Percentiles rank a stretch among this genome's conserved stretches.
phyloP scores from a whole-genome alignment of 2,329 filamentous ascomycete species.

The Penicillium sclerotiorum region DNA sequence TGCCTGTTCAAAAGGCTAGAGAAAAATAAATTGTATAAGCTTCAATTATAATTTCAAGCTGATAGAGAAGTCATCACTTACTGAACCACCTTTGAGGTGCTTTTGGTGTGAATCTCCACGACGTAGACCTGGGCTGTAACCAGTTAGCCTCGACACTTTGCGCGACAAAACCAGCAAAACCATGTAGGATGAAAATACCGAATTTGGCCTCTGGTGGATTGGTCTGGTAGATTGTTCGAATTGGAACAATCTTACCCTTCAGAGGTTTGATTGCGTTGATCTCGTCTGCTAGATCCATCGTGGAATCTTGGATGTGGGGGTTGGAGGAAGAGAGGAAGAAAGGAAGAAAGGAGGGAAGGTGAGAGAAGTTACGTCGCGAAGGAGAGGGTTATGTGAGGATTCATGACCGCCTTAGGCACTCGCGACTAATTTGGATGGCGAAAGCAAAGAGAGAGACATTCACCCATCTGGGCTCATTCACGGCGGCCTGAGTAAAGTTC shows the following conservation, averaged over 20 bases:
- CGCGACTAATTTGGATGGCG: too few species aligned
- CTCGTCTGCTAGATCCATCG: constrained; percentile 27
- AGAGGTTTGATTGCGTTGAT: constrained; percentile 34
- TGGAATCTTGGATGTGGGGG: too few species aligned
- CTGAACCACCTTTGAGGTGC: constrained; percentile 49
- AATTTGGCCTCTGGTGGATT: constrained; percentile 43
- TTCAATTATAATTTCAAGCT: too few species aligned
- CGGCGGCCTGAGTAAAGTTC: constrained; percentile 12
- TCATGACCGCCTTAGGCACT: too few species aligned
- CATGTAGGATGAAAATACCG: constrained; percentile 32
- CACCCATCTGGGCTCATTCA: too few species aligned
- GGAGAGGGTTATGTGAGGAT: too few species aligned
- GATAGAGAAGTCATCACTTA: too few species aligned
- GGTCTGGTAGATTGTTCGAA: constrained; percentile 49
- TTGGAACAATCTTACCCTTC: constrained; percentile 38
- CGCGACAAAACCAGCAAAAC: background rate
- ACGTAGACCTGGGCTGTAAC: constrained; percentile 46
- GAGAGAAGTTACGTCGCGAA: too few species aligned
- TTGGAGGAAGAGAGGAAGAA: too few species aligned
- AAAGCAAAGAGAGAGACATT: too few species aligned
- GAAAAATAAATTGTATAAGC: background rate
- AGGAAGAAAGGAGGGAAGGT: too few species aligned
- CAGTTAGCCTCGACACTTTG: constrained; percentile 9
- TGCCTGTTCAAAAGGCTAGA: constrained; percentile 42
- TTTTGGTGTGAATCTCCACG: constrained; percentile 48